A percentile compares a stretch with the other conserved stretches of the same genome.
Conservation (phyloP, 2,329 filamentous ascomycete genomes). For the Phoma sp. region DNA sequence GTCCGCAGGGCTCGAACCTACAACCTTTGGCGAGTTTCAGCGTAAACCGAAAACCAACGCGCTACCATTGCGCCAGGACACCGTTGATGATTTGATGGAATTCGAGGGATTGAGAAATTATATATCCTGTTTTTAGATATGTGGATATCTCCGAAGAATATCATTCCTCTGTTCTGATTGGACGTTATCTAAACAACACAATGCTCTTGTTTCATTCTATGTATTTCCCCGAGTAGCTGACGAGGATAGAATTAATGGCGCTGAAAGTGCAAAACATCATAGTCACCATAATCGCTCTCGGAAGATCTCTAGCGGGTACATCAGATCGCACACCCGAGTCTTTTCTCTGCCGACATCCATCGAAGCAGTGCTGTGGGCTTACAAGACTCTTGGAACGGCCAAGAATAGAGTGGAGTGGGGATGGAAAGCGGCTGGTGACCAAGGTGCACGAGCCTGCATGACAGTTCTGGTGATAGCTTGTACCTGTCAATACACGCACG, state of each 20-base stretch:
- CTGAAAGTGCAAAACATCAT: neutral
- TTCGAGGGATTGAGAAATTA: too few relatives aligned
- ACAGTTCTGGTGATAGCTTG: neutral
- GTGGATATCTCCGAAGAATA: too few relatives aligned
- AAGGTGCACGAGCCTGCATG: neutral
- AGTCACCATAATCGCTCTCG: neutral
- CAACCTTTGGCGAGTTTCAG: constrained; percentile 27
- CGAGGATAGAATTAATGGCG: too few relatives aligned
- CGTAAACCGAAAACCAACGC: constrained; percentile 27
- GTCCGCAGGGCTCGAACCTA: constrained; percentile 24
- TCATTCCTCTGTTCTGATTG: too few relatives aligned
- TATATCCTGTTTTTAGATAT: too few relatives aligned
- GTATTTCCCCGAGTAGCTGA: too few relatives aligned
- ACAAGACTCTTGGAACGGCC: neutral
- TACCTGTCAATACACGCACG: neutral
- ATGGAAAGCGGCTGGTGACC: neutral
- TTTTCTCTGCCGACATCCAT: neutral
- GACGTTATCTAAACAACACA: too few relatives aligned
- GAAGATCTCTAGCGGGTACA: neutral
- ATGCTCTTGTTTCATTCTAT: too few relatives aligned
- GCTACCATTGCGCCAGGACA: constrained; percentile 30
- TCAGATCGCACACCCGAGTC: neutral
- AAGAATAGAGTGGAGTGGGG: neutral
- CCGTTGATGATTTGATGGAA: constrained; percentile 2
- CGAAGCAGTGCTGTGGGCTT: neutral